phyloP scores from a whole-genome alignment of 805 yeast species.

The Spathaspora girioi region DNA sequence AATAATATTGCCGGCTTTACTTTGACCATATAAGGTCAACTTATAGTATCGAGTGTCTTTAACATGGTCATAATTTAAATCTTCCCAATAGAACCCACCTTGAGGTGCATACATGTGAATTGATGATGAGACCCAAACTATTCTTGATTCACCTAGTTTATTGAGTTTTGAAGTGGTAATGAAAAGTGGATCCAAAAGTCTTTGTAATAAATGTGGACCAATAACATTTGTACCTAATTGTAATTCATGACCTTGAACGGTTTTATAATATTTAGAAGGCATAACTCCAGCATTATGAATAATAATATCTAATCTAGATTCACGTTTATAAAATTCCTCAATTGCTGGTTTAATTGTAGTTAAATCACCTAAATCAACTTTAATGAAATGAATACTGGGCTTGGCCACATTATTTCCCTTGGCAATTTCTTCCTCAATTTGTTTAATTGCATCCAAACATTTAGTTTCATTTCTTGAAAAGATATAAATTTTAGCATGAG shows the following conservation, averaged over 20 bases:
- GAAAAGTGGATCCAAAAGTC: conserved; percentile 8
- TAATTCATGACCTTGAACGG: conserved; percentile 36
- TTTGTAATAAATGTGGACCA: conserved; percentile 9
- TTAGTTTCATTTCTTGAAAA: conserved; percentile 33
- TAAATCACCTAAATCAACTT: conserved; percentile 38
- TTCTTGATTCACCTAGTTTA: conserved; percentile 17
- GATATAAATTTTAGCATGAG: conserved; percentile 30
- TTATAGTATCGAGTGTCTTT: neutral
- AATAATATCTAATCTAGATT: conserved; percentile 16
- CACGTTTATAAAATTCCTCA: conserved; percentile 14
- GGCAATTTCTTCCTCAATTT: conserved; percentile 18
- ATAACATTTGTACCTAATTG: conserved; percentile 28
- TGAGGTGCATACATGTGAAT: conserved; percentile 27
- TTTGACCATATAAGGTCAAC: conserved; percentile 33
- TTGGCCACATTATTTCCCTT: conserved; percentile 9
- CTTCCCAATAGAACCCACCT: conserved; percentile 31
- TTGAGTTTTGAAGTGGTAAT: conserved; percentile 21
- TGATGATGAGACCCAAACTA: conserved; percentile 44
- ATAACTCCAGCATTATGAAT: conserved; percentile 26
- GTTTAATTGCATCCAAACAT: conserved; percentile 22
- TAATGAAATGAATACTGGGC: conserved; percentile 8
- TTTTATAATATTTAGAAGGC: conserved; percentile 16
- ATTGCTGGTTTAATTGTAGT: conserved; percentile 36
- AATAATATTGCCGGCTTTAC: conserved; percentile 39
- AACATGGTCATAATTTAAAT: conserved; percentile 20